Evolutionary conservation across 2,329 filamentous ascomycete species (phyloP).

Genomic region (Periconia sp.): DNA sequence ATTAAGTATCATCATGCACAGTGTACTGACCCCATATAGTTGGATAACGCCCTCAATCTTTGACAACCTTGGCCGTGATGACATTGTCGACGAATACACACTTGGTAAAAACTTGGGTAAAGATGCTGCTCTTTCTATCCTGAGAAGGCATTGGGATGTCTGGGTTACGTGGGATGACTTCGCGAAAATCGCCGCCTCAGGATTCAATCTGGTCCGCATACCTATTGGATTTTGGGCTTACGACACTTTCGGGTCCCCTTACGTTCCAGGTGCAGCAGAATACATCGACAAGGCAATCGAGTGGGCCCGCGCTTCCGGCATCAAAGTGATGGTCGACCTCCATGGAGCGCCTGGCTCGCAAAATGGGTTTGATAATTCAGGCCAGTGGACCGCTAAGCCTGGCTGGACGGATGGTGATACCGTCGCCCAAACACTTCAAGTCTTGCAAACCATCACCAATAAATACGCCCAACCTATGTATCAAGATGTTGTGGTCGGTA

Average conservation of each 20-base stretch:
- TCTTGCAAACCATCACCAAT: constrained; percentile 63
- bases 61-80: constrained; percentile 35
- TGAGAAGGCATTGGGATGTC: constrained; percentile 59
- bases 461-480: constrained; percentile 62
- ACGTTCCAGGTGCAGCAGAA: constrained; percentile 57
- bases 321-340: constrained; percentile 66
- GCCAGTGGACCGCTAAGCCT: constrained; percentile 53
- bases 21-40: constrained; percentile 19
- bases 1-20: constrained; percentile 1
- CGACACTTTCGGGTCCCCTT: constrained; percentile 56
- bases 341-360: constrained; percentile 64
- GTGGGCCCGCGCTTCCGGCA: constrained; percentile 59
- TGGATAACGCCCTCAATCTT: constrained; percentile 68
- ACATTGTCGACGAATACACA: constrained; percentile 60
- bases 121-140: constrained; percentile 50
- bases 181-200: constrained; percentile 61
- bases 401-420: constrained; percentile 57
- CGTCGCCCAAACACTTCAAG: constrained; percentile 58
- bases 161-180: constrained; percentile 61
- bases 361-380: constrained; percentile 69
- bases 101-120: constrained; percentile 57
- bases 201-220: constrained; percentile 66
- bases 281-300: constrained; percentile 64
- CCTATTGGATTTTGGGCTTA: constrained; percentile 68
- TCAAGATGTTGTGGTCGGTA: constrained; percentile 64